Evolutionary conservation across 202 grass and related monocot species (phyloP), one percentile per base, ranked within the genome.

Genomic region (Carex arenaria): DNA sequence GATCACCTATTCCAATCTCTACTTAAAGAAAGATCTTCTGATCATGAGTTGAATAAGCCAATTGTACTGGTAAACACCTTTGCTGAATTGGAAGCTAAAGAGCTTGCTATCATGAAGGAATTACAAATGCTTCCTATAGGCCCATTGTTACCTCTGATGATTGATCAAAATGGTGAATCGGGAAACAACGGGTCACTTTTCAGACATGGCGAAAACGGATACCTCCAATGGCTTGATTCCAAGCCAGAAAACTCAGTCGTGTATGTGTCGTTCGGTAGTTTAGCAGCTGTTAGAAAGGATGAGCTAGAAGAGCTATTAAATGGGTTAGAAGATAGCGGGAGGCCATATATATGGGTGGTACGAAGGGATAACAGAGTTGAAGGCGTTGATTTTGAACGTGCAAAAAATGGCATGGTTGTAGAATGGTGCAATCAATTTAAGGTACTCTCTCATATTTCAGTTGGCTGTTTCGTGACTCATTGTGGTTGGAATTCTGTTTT

Each of bases 361-460:
- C 60, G 94, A 17, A 88, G 87, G 63, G 87, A 93, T 83, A 86
- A 80, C 65, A 82, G 83, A 80, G 72, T 68, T 1, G 75, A 42
- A 51, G 69, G 67, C 28, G 13, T 40, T 1, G 56, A 54, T 0
- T 57, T 3, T 3, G 64, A 56, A 11, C 30, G 18, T 0, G 12
- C 81, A 34, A 52, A 70, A 74, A 85, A 88, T 11, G 94, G 89
- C 61, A 31, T 89, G 80, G 80, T 85, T 14, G 85, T 94, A 32
- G 89, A 87, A 78, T 97, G 94, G 94, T 97, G 94, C 75, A 78
- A 90, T 85, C 89, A 97, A 82, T 80, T 85, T 60, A 59, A 61
- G 61, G 94, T 89, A 67, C 79, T 97, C 56, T 80, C 82, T 0
- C 94, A 97, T 75, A n/a, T 34, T 2, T 81, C 93, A 0, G 80